Conservation (phyloP, 1,284 basidiomycete species). For the Ceratobasidium sp. region DNA sequence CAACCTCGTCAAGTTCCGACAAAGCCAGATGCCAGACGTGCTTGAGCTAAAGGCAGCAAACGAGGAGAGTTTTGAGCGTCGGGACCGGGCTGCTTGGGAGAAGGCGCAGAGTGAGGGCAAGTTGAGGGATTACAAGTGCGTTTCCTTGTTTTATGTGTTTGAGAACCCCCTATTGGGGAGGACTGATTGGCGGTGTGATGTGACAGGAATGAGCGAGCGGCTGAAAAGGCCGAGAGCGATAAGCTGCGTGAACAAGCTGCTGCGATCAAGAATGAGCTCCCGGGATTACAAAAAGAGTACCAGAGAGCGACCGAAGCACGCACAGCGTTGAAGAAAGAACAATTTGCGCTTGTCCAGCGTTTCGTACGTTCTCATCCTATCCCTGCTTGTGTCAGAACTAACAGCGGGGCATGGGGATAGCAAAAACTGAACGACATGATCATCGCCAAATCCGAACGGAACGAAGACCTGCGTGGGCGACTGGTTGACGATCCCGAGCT, state of each 20-base stretch:
- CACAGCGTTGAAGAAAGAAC: constrained; percentile 27
- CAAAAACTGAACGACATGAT: constrained; percentile 40
- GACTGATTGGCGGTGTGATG: background rate
- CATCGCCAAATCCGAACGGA: constrained; percentile 38
- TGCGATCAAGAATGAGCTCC: constrained; percentile 31
- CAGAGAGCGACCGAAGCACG: constrained; percentile 28
- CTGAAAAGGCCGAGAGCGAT: constrained; percentile 30
- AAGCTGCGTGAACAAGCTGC: background rate
- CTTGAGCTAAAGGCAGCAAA: constrained; percentile 19
- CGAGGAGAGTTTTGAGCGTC: constrained; percentile 31
- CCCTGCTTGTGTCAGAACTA: background rate
- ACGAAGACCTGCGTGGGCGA: constrained; percentile 31
- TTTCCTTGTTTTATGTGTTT: background rate
- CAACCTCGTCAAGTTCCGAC: constrained; percentile 40
- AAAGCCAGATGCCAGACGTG: constrained; percentile 33
- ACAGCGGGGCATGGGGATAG: background rate
- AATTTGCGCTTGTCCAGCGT: constrained; percentile 29
- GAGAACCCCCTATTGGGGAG: background rate
- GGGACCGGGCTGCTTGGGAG: constrained; percentile 28
- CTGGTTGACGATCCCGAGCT: constrained; percentile 36
- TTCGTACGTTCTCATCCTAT: constrained; percentile 7
- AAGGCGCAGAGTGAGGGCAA: constrained; percentile 25
- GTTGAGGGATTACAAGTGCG: constrained; percentile 39
- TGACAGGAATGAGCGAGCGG: constrained; percentile 22
- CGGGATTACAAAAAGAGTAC: constrained; percentile 21